phyloP scores from a whole-genome alignment of 2,329 filamentous ascomycete species.

The Xylaria hypoxylon region DNA sequence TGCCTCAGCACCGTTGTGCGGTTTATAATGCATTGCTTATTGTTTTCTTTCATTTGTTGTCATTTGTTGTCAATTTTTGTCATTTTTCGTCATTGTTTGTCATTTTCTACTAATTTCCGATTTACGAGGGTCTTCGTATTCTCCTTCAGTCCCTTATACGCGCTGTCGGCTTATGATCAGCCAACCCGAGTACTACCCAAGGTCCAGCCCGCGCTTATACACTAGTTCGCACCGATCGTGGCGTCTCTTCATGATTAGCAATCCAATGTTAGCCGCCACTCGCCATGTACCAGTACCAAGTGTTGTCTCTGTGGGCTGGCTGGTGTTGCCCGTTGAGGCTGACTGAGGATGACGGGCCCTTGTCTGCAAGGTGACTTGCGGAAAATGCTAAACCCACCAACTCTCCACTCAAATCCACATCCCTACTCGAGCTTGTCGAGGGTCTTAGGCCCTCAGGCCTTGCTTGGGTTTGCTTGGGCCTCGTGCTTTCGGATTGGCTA shows the following conservation, averaged over 20 bases:
- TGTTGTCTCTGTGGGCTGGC: constrained; percentile 15
- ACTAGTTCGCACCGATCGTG: constrained; percentile 23
- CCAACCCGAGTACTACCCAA: constrained; percentile 22
- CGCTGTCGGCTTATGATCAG: constrained; percentile 30
- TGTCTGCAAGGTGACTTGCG: constrained; percentile 32
- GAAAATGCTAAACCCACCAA: constrained; percentile 32
- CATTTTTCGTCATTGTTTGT: constrained; percentile 11
- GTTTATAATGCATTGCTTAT: constrained; percentile 32
- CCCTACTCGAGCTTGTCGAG: constrained; percentile 35
- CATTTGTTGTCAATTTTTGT: constrained; percentile 7
- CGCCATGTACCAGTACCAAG: constrained; percentile 21
- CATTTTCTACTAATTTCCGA: constrained; percentile 14
- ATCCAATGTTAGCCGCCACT: constrained; percentile 34
- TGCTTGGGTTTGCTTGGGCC: constrained; percentile 22
- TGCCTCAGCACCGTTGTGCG: constrained; percentile 6
- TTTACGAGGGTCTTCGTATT: constrained; percentile 16
- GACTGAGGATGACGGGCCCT: constrained; percentile 35
- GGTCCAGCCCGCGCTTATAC: constrained; percentile 33
- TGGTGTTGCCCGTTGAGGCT: constrained; percentile 37
- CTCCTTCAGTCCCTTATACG: constrained; percentile 20
- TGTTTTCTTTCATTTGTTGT: background rate
- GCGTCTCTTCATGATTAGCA: constrained; percentile 33
- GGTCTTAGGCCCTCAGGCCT: constrained; percentile 13
- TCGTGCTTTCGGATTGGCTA: constrained; percentile 34
- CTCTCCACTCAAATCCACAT: constrained; percentile 40